These are phyloP conservation scores for Pholiota microspora DNA, from an alignment of 768 basidiomycete species.

Conservation along the genomic window DNA sequence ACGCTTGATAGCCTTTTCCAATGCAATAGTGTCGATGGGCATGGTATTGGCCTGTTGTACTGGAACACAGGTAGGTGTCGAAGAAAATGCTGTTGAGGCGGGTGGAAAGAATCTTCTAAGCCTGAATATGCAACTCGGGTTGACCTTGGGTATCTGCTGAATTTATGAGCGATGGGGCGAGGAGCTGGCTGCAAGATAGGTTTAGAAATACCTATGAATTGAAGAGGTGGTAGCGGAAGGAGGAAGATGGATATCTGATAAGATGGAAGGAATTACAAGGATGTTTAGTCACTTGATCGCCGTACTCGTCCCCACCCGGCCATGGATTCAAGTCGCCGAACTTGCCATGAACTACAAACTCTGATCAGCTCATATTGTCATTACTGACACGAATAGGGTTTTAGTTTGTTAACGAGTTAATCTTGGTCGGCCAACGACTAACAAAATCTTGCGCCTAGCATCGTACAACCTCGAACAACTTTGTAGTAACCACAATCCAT, in stretches of 20 bases:
- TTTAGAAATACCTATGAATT: not conserved
- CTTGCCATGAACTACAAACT: no score
- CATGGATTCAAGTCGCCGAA: no score
- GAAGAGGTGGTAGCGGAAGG: not conserved
- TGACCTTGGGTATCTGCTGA: not conserved
- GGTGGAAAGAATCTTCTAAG: not conserved
- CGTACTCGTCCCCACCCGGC: not conserved
- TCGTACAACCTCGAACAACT: no score
- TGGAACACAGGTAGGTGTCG: not conserved
- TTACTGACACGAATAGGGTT: no score
- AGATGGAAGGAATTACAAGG: conserved; percentile 10
- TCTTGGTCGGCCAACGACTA: no score
- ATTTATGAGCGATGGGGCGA: not conserved
- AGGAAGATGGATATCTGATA: conserved; percentile 20
- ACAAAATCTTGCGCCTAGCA: no score
- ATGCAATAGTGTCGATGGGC: conserved; percentile 54
- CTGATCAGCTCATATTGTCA: no score
- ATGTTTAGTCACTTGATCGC: not conserved
- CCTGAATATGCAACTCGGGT: no score
- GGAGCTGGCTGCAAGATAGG: not conserved
- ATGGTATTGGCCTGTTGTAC: conserved; percentile 31
- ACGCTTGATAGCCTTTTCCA: conserved; percentile 64
- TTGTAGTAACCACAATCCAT: no score
- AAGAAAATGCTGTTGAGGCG: not conserved
- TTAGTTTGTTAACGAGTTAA: no score